A percentile compares a stretch with the other conserved stretches of the same genome.
phyloP scores from a whole-genome alignment of 345 rosid genomes.

The Psidium guajava region DNA sequence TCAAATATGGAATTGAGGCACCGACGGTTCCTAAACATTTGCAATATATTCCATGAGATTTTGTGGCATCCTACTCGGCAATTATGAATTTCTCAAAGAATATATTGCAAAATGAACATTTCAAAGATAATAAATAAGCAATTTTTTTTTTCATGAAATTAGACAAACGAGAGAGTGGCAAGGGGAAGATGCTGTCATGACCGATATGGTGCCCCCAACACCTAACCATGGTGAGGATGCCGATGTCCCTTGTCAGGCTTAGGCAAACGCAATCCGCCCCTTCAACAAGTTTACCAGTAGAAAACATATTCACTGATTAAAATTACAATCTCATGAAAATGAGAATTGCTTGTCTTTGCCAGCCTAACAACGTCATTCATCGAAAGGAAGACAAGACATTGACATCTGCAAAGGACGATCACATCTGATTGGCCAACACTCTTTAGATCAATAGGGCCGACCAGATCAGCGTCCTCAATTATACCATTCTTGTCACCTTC shows the following conservation, averaged over 20 bases:
- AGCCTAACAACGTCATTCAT: neutral
- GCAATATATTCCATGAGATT: neutral
- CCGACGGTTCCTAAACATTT: neutral
- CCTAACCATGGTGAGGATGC: neutral
- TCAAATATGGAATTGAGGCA: too few species aligned
- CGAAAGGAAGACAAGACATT: neutral
- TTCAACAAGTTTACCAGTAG: too few species aligned
- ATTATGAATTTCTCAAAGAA: neutral
- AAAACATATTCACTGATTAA: neutral
- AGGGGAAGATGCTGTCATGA: neutral
- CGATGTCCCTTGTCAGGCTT: neutral
- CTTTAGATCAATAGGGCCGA: neutral
- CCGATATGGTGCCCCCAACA: neutral
- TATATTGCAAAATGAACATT: neutral
- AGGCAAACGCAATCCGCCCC: neutral
- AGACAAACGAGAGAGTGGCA: neutral
- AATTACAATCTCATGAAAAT: neutral
- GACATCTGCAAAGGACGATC: neutral
- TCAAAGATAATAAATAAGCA: neutral
- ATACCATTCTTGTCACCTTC: neutral
- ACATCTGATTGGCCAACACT: neutral
- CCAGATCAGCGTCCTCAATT: neutral
- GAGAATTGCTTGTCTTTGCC: neutral
- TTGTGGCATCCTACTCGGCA: neutral
- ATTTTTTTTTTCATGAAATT: neutral